phyloP scores from a whole-genome alignment of 805 yeast genomes.

The Ogataea angusta region DNA sequence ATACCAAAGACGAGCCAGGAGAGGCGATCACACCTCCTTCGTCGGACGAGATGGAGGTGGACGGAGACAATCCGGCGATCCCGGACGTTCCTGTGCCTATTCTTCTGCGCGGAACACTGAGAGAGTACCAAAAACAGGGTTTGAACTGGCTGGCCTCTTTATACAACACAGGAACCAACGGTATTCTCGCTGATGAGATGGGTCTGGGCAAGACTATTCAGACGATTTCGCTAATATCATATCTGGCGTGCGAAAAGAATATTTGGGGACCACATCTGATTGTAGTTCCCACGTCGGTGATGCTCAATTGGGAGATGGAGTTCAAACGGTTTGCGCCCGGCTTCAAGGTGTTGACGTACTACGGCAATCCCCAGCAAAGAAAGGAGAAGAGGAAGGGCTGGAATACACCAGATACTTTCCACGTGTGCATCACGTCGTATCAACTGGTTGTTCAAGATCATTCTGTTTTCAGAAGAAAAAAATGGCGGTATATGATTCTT shows the following conservation, averaged over 20 bases:
- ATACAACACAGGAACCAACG: conserved; percentile 89
- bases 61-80: conserved; percentile 33
- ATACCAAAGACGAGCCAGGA: conserved; percentile 34
- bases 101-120: conserved; percentile 71
- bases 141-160: conserved; percentile 94
- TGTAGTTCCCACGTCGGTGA: conserved; percentile 95
- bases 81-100: conserved; percentile 79
- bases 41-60: conserved; percentile 32
- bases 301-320: conserved; percentile 99
- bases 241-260: conserved; percentile 89
- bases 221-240: conserved; percentile 81
- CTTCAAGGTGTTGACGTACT: conserved; percentile 89
- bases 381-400: conserved; percentile 95
- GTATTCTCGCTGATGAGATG: conserved; percentile 98
- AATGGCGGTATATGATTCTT: conserved; percentile 94
- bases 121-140: conserved; percentile 95
- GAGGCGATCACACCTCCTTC: conserved; percentile 34
- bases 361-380: conserved; percentile 96
- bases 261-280: conserved; percentile 98
- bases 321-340: conserved; percentile 98
- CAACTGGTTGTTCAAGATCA: conserved; percentile 98
- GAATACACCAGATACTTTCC: conserved; percentile 95
- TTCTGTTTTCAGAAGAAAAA: conserved; percentile 84
- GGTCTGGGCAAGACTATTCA: conserved; percentile 97
- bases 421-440: conserved; percentile 94